Evolutionary conservation across 2,329 filamentous ascomycete species (phyloP), one percentile per base, ranked within the genome.

Genomic region (Neonectria neomacrospora): DNA sequence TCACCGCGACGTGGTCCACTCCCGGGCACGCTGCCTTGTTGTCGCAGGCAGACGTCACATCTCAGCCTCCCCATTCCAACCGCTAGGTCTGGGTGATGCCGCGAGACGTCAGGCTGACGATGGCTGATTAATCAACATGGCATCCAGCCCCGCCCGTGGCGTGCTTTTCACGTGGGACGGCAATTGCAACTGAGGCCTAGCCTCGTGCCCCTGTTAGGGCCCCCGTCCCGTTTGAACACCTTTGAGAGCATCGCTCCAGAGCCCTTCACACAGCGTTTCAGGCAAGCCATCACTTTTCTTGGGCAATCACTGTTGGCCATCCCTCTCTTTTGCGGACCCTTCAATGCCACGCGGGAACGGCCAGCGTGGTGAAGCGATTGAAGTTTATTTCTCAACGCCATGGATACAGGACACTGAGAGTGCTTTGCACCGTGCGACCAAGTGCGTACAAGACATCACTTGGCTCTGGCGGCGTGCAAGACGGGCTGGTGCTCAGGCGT

Each of bases 141-240:
- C 39, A 50, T 37, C 30, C 59, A 64, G 63, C 58, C 64, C 53
- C 58, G 58, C 44, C 41, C 32, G 57, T 67, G 63, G 65, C 65
- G 65, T 63, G 59, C 63, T 65, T 56, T 58, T 68, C 63, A 64
- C 55, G 62, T 64, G 50, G 54, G 20, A 66, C 65, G 62, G 60
- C 59, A 69, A 58, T 73, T 62, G 60, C 59, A 69, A 58, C 71
- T 62, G 45, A 44, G 50, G 59, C 41, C 44, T 53, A 39, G 39
- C 23, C 59, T 61, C 54, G 55, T 61, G 47, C 44, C 62, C 51
- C 32, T 52, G 22, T 60, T 52, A 45, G 58, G 53, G 23, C 23
- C 23, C 6, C 23, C 23, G 3, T 51, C 50, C 63, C 45, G 64
- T 69, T 52, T 51, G 45, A 41, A 41, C 22, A 52, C 50, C 42